These are phyloP conservation scores for Alnus glutinosa DNA, from an alignment of 306 rosid genomes.

Conservation along the genomic window DNA sequence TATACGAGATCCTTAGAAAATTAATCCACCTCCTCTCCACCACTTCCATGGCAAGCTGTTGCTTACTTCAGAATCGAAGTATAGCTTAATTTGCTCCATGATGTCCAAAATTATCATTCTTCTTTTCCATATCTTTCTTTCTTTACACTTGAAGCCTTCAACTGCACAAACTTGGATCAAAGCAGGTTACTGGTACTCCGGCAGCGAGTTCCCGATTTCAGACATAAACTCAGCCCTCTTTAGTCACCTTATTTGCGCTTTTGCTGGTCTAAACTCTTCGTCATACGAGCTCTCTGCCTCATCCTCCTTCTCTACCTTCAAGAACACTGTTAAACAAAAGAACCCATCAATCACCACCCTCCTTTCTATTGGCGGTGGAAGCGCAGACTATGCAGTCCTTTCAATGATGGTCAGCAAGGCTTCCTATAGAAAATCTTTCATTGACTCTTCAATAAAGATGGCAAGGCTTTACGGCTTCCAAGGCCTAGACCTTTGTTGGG, in stretches of 20 bases:
- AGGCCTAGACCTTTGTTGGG: conserved; percentile 42
- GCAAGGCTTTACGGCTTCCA: conserved; percentile 40
- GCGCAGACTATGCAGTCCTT: background rate
- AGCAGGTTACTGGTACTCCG: conserved; percentile 34
- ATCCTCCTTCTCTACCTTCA: conserved; percentile 31
- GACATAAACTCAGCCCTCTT: conserved; percentile 37
- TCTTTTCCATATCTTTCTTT: background rate
- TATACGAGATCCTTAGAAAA: background rate
- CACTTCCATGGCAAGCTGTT: background rate
- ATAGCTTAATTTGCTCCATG: no score
- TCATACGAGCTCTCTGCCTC: conserved; percentile 30
- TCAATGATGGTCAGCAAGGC: conserved; percentile 18
- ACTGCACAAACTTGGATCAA: conserved; percentile 36
- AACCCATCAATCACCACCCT: conserved; percentile 40
- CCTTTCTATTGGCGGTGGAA: conserved; percentile 25
- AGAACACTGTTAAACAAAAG: conserved; percentile 14
- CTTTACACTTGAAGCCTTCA: conserved; percentile 3
- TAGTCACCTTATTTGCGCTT: conserved; percentile 40
- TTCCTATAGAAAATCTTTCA: conserved; percentile 34
- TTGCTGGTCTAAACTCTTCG: conserved; percentile 30
- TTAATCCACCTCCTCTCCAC: background rate
- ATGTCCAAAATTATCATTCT: background rate
- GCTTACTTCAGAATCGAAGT: background rate
- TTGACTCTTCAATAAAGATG: conserved; percentile 29
- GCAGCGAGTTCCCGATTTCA: conserved; percentile 5